Percentiles rank a stretch among this genome's conserved stretches.
Evolutionary conservation across 2,329 filamentous ascomycete genomes (phyloP).

Genomic region (Cladosporium cucumerinum): DNA sequence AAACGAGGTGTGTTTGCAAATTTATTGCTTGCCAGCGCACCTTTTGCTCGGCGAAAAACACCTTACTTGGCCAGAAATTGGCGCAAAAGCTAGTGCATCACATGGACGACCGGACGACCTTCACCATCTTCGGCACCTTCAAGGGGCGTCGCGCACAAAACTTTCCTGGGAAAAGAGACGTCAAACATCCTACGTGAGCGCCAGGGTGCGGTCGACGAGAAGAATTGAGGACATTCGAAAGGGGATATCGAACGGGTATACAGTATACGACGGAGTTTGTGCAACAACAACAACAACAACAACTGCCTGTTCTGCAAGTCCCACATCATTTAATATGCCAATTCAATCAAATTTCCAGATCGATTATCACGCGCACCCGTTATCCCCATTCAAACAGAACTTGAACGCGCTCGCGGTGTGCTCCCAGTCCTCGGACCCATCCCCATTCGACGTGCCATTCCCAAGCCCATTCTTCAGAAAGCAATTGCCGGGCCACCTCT

Average conservation of each 20-base stretch:
- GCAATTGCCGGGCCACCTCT: constrained; percentile 1
- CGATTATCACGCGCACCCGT: not conserved
- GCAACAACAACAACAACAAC: not conserved
- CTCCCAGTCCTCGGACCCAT: not conserved
- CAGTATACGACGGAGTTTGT: not conserved
- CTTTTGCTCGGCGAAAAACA: not conserved
- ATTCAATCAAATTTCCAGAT: not conserved
- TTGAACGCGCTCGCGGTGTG: constrained; percentile 6
- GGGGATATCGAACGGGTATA: not conserved
- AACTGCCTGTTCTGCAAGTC: not conserved
- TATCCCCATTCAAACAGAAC: not conserved
- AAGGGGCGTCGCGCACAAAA: not conserved
- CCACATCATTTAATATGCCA: not conserved
- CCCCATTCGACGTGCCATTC: not conserved
- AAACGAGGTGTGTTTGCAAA: not conserved
- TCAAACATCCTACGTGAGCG: not conserved
- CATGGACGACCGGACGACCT: not conserved
- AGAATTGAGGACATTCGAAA: not conserved
- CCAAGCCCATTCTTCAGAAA: constrained; percentile 7
- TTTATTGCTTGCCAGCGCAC: not conserved
- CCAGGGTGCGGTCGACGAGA: not conserved
- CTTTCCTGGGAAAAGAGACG: not conserved
- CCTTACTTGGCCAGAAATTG: not conserved
- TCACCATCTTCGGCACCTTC: not conserved
- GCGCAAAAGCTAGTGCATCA: not conserved